These are phyloP conservation scores for Arachnopeziza araneosa DNA, from an alignment of 2,329 filamentous ascomycete genomes.

Conservation along the genomic window DNA sequence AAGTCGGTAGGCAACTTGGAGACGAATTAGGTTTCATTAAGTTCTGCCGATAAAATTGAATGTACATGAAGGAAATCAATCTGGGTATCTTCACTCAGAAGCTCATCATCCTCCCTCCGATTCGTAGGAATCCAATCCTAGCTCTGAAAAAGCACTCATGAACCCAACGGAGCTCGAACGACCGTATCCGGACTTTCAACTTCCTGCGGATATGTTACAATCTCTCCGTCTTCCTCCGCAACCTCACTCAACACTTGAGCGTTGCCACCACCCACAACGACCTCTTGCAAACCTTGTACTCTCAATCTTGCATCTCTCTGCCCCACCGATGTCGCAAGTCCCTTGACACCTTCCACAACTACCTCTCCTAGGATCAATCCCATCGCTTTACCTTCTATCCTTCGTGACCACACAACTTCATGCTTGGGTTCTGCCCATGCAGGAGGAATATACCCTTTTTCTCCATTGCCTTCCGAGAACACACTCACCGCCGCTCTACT, in stretches of 20 bases:
- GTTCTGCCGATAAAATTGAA: background rate
- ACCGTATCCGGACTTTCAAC: constrained; percentile 27
- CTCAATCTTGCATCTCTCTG: constrained; percentile 17
- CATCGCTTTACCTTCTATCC: constrained; percentile 18
- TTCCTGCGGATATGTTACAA: constrained; percentile 18
- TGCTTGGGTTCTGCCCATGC: constrained; percentile 21
- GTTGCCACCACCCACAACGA: constrained; percentile 9
- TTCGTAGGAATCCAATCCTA: background rate
- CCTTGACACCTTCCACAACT: constrained; percentile 21
- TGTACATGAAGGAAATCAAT: background rate
- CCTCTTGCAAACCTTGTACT: constrained; percentile 15
- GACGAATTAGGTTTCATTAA: background rate
- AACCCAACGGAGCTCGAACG: constrained; percentile 14
- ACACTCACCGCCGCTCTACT: constrained; percentile 22
- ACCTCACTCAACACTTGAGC: background rate
- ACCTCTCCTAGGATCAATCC: constrained; percentile 22
- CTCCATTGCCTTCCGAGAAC: constrained; percentile 16
- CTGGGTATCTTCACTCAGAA: constrained; percentile 1
- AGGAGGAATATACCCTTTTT: constrained; percentile 20
- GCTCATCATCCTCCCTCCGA: background rate
- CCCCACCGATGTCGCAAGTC: constrained; percentile 17
- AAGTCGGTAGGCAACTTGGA: background rate
- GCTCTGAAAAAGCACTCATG: background rate
- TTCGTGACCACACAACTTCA: constrained; percentile 22
- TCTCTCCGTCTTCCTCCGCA: constrained; percentile 9